These are phyloP conservation scores for Amauroascus verrucosus DNA, from an alignment of 2,329 filamentous ascomycete genomes.

Conservation along the genomic window DNA sequence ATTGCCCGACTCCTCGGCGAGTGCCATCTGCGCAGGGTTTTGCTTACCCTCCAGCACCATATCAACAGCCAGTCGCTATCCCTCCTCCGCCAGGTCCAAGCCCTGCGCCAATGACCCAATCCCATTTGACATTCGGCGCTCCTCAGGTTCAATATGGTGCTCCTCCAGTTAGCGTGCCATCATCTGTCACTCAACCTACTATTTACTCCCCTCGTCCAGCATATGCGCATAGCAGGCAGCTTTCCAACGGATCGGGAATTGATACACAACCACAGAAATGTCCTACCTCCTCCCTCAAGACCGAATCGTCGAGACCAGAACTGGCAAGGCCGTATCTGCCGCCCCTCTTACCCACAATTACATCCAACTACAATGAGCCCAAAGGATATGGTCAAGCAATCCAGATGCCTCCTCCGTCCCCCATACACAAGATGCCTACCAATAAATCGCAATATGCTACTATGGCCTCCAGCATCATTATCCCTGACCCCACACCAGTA, in stretches of 20 bases:
- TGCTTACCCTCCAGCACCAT: conserved; percentile 26
- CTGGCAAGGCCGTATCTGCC: conserved; percentile 24
- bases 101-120: conserved; percentile 28
- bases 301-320: conserved; percentile 18
- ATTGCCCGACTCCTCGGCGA: conserved; percentile 35
- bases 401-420: conserved; percentile 19
- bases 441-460: conserved; percentile 32
- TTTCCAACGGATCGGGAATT: conserved; percentile 27
- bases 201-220: conserved; percentile 28
- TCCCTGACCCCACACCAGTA: background rate
- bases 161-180: conserved; percentile 25
- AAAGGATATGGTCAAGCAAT: conserved; percentile 31
- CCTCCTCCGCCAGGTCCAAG: conserved; percentile 30
- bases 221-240: conserved; percentile 27
- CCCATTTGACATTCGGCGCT: conserved; percentile 36
- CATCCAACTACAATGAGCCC: conserved; percentile 22
- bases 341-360: conserved; percentile 20
- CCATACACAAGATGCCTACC: background rate
- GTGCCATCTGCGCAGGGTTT: conserved; percentile 43
- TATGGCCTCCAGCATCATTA: conserved; percentile 23
- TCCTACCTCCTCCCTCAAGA: conserved; percentile 20
- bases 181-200: conserved; percentile 32
- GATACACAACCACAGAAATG: conserved; percentile 22
- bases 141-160: conserved; percentile 35
- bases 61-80: conserved; percentile 30